These are phyloP conservation scores for Phyllosticta citribraziliensis DNA, from an alignment of 2,329 filamentous ascomycete genomes.

Conservation along the genomic window DNA sequence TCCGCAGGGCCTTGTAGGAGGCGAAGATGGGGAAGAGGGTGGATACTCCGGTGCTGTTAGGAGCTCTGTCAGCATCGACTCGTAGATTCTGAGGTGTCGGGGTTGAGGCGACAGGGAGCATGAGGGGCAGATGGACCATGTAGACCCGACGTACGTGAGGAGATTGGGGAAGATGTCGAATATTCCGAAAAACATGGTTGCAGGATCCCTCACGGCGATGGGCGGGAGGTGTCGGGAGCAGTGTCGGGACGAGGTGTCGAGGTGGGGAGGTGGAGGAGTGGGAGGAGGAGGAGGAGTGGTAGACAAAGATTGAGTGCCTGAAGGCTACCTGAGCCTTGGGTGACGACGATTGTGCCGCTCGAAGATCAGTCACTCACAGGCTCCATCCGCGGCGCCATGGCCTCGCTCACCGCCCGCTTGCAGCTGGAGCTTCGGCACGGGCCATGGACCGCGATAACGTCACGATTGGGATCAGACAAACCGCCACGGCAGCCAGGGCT, in stretches of 20 bases:
- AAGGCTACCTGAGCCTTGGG: not conserved
- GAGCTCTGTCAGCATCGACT: slow-evolving; percentile 14
- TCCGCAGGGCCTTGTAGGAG: slow-evolving; percentile 95
- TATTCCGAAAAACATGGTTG: slow-evolving; percentile 10
- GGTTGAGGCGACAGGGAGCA: not conserved
- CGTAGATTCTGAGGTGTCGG: not conserved
- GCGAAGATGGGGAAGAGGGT: slow-evolving; percentile 94
- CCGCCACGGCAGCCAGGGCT: too few relatives aligned
- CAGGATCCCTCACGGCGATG: not conserved
- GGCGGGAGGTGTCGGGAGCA: not conserved
- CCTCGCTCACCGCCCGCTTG: not conserved
- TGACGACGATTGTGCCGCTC: not conserved
- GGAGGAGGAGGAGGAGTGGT: not conserved
- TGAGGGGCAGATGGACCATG: not conserved
- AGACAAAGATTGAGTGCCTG: not conserved
- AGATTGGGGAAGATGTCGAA: slow-evolving; percentile 10
- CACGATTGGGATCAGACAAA: too few relatives aligned
- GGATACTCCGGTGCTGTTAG: slow-evolving; percentile 64
- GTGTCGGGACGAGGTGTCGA: not conserved
- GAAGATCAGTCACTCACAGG: not conserved
- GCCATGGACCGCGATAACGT: not conserved
- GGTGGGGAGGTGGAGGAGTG: not conserved
- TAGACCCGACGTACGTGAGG: slow-evolving; percentile 6
- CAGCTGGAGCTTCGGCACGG: not conserved
- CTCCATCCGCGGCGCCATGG: too few relatives aligned